A percentile compares a stretch with the other conserved stretches of the same genome.
Evolutionary conservation across 768 basidiomycete genomes (phyloP).

Genomic region (Serendipita sp.): DNA sequence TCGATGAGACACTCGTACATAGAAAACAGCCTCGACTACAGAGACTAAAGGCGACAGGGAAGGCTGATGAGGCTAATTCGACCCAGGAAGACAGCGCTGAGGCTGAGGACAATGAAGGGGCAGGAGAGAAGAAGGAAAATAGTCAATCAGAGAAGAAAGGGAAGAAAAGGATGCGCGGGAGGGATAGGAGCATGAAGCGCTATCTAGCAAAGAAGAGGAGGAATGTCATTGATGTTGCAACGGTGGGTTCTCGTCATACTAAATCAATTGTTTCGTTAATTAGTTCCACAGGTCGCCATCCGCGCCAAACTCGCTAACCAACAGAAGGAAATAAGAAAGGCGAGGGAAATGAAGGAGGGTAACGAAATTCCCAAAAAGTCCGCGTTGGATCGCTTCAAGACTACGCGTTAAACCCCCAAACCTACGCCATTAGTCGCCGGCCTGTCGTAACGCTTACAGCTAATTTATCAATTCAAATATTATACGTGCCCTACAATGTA

Average conservation of each 20-base stretch:
- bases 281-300: constrained; percentile 32
- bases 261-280: constrained; percentile 15
- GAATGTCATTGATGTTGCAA: constrained; percentile 79
- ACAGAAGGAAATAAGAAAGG: constrained; percentile 27
- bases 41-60: constrained; percentile 53
- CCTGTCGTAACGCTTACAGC: background rate
- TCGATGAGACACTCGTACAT: constrained; percentile 34
- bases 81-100: constrained; percentile 18
- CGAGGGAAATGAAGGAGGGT: constrained; percentile 14
- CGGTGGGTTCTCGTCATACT: constrained; percentile 29
- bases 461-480: too few relatives aligned
- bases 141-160: constrained; percentile 17
- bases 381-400: constrained; percentile 25
- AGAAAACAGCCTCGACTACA: constrained; percentile 67
- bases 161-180: constrained; percentile 71
- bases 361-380: constrained; percentile 17
- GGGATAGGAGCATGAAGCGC: constrained; percentile 70
- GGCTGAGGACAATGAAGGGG: constrained; percentile 25
- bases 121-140: constrained; percentile 9
- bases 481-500: background rate
- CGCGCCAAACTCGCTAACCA: constrained; percentile 51
- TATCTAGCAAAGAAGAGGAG: constrained; percentile 83
- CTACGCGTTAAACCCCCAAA: background rate
- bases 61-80: constrained; percentile 48
- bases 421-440: too few relatives aligned